Base-by-base conservation (phyloP, 345 rosid genomes). In the Lumnitzera littorea region DNA sequence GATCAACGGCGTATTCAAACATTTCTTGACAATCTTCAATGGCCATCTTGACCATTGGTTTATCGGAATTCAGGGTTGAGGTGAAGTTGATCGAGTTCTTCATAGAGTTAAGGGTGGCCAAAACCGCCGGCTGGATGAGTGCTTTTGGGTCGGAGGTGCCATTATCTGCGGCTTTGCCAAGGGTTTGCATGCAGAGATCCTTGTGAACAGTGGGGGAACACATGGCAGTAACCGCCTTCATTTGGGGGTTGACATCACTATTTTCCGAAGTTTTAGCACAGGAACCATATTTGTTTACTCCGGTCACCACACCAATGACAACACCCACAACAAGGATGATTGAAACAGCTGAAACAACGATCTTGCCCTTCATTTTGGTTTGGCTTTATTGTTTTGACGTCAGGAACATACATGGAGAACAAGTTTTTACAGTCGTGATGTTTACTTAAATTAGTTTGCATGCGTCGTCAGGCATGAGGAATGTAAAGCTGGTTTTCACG, bases 151-250 rank as follows among this genome's bases (percentile, higher is more conserved):
- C 85, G 0, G 55, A 5, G 11, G 81, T 71, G 48, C 72, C 72
- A 12, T 71, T 70, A 15, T 68, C 13, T 46, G 65, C 55, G 46
- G 54, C 80, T 1, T 67, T 50, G 58, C 70, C 60, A 2, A 90
- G 79, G n/a, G 78, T 72, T 56, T 74, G 77, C 3, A 72, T 62
- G 68, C 97, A 89, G 0, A 68, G 70, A 20, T 76, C 81, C 69
- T 78, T 63, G 76, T 76, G 76, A 9, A 73, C 71, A 2, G 88
- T 77, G 11, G 76, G 36, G 13, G 66, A 60, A 55, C 96, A 85
- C 47, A 85, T 65, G 16, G 66, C 24, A 2, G 72, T 49, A 27
- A 77, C 82, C 0, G 79, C 79, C 71, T 74, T 85, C 66, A 49
- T 70, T 57, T 74, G 68, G 0, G 76, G 46, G 1, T 74, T 70